A percentile compares a stretch with the other conserved stretches of the same genome.
Conservation (phyloP, 192 early-diverging fungal species). For the Backusella macrospora region DNA sequence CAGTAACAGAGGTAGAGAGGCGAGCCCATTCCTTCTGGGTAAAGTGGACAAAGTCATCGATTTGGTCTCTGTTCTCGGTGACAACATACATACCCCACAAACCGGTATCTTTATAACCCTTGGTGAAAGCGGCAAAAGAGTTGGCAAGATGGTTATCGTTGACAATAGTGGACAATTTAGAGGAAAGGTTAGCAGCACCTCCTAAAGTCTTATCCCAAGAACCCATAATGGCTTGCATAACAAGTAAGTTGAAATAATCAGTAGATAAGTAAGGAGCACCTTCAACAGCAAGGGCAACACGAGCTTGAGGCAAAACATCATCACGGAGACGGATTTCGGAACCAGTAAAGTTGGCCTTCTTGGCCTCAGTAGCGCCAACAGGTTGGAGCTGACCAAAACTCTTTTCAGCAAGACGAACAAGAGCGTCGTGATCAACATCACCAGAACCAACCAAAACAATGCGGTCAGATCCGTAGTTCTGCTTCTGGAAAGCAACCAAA, state of each 20-base stretch:
- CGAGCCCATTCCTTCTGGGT: constrained; percentile 94
- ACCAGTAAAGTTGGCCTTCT: constrained; percentile 84
- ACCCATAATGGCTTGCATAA: constrained; percentile 93
- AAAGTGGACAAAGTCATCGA: constrained; percentile 91
- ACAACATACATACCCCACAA: constrained; percentile 96
- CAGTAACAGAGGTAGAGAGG: constrained; percentile 83
- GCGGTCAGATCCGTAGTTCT: constrained; percentile 94
- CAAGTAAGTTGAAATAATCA: constrained; percentile 95
- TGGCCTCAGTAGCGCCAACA: constrained; percentile 28
- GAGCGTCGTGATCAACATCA: constrained; percentile 90
- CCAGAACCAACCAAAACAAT: constrained; percentile 96
- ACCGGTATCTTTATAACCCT: constrained; percentile 96
- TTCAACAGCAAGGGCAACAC: constrained; percentile 97
- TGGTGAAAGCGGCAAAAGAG: constrained; percentile 99
- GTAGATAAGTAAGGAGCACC: constrained; percentile 91
- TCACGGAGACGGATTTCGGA: constrained; percentile 92
- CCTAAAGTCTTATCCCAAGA: constrained; percentile 95
- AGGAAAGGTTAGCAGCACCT: constrained; percentile 85
- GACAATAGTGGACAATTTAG: constrained; percentile 83
- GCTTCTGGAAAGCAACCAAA: constrained; percentile 82
- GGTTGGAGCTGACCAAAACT: constrained; percentile 76
- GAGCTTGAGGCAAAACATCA: constrained; percentile 92
- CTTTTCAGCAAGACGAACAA: constrained; percentile 92
- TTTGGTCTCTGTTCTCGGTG: constrained; percentile 77
- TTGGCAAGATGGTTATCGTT: constrained; percentile 87